Percentiles rank a stretch among this genome's conserved stretches.
Conservation (phyloP, 2,329 filamentous ascomycete species). For the Aureobasidium sp. region DNA sequence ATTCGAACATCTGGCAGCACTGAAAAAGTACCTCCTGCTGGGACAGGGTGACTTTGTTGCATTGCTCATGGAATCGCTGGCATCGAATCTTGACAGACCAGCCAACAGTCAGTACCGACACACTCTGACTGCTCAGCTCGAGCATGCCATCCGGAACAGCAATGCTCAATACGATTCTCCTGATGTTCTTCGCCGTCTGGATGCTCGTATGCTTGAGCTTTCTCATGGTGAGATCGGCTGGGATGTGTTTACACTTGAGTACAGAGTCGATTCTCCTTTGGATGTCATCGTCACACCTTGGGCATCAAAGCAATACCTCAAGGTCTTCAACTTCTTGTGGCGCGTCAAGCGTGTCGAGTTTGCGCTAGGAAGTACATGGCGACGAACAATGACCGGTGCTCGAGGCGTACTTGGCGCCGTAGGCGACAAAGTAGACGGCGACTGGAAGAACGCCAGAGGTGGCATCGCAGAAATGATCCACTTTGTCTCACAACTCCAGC, state of each 20-base stretch:
- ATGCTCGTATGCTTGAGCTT: conserved; percentile 96
- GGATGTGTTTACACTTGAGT: conserved; percentile 98
- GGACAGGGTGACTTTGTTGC: conserved; percentile 97
- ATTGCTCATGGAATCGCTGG: conserved; percentile 90
- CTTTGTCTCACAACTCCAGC: conserved; percentile 93
- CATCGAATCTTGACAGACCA: conserved; percentile 85
- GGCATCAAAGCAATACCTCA: conserved; percentile 92
- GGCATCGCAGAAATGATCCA: conserved; percentile 97
- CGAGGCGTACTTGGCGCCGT: conserved; percentile 79
- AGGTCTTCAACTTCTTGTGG: conserved; percentile 99
- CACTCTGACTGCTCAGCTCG: conserved; percentile 92
- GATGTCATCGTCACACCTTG: conserved; percentile 96
- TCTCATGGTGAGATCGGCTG: conserved; percentile 96
- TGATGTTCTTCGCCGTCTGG: conserved; percentile 83
- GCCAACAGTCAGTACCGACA: conserved; percentile 97
- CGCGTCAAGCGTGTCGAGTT: conserved; percentile 97
- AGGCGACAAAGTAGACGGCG: conserved; percentile 48
- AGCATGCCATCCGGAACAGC: conserved; percentile 93
- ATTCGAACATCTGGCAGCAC: conserved; percentile 81
- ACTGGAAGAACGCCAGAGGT: conserved; percentile 83
- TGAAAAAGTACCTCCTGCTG: conserved; percentile 91
- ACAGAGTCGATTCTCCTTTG: conserved; percentile 93
- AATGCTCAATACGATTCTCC: conserved; percentile 94
- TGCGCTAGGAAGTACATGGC: conserved; percentile 82
- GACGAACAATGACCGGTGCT: conserved; percentile 90